phyloP scores from a whole-genome alignment of 2,329 filamentous ascomycete species.

The Claviceps humidiphila region DNA sequence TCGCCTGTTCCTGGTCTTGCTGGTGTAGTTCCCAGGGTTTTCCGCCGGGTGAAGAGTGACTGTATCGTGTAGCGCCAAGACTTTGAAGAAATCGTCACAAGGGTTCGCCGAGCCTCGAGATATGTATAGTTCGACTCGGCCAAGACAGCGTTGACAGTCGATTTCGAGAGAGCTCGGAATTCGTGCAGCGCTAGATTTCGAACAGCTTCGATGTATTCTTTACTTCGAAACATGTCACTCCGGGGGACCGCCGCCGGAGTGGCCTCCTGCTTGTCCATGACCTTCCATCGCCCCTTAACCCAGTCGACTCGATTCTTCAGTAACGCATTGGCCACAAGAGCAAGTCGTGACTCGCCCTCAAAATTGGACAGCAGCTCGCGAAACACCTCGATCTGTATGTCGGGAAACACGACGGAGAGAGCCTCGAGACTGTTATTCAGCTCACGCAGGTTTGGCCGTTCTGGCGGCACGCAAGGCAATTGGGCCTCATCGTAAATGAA shows the following conservation, averaged over 20 bases:
- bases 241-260: conserved; percentile 31
- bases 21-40: conserved; percentile 18
- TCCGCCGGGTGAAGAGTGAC: conserved; percentile 55
- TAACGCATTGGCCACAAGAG: conserved; percentile 64
- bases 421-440: conserved; percentile 57
- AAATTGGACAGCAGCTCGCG: conserved; percentile 67
- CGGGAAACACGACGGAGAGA: conserved; percentile 61
- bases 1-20: conserved; percentile 30
- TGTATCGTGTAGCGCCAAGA: conserved; percentile 69
- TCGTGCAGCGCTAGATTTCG: conserved; percentile 57
- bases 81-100: conserved; percentile 55
- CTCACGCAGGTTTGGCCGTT: conserved; percentile 50
- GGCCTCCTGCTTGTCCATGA: conserved; percentile 23
- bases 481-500: conserved; percentile 46
- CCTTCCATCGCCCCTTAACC: conserved; percentile 55
- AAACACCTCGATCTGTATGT: conserved; percentile 72
- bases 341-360: conserved; percentile 61
- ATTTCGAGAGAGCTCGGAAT: conserved; percentile 61
- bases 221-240: conserved; percentile 54
- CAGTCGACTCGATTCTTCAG: conserved; percentile 58
- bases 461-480: conserved; percentile 32
- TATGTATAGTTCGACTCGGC: conserved; percentile 74
- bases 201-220: conserved; percentile 55
- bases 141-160: conserved; percentile 64
- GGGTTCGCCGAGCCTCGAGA: conserved; percentile 53